Evolutionary conservation across 345 rosid genomes (phyloP), one percentile per base, ranked within the genome.

Genomic region (Citrus unshiu): DNA sequence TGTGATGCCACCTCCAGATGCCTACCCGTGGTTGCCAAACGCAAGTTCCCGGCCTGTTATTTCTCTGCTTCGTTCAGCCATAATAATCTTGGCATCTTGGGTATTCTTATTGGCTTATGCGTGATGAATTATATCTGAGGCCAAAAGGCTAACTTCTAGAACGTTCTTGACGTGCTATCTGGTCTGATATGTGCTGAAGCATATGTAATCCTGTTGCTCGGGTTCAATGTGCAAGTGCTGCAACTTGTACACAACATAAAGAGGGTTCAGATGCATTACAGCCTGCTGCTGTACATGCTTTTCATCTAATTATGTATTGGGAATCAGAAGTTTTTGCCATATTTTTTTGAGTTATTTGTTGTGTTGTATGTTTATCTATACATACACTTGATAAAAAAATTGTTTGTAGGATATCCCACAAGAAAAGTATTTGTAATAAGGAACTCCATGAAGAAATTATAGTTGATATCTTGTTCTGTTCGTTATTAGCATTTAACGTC

Each of bases 1-100:
- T 22, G 95, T 96, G 60, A 89, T 96, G 99, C 99, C 98, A 22
- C 95, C 98, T 74, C 97, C 97, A 2, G 96, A 93, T 77, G 78
- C 90, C 68, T 93, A 96, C 82, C 99, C 98, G 3, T 91, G 91
- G 87, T 86, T 90, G 81, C 98, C 99, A 4, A 95, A 87, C 77
- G 86, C 84, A 6, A 77, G 89, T 83, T 82, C 68, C 75, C 81
- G 84, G 70, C 80, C 69, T 27, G 72, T 59, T 32, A 65, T 66
- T 72, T 86, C 94, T n/a, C 66, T 80, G 7, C 70, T 84, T 71
- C 19, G 66, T 29, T 78, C 59, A 13, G 65, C 69, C 21, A 69
- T 58, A 2, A 73, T 66, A 49, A 78, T 79, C 74, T 54, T 82
- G 70, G 77, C 75, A 68, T 84, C 85, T 37, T 24, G 78, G 74